Evolutionary conservation across 2,329 filamentous ascomycete species (phyloP).

Genomic region (Passalora sequoiae): DNA sequence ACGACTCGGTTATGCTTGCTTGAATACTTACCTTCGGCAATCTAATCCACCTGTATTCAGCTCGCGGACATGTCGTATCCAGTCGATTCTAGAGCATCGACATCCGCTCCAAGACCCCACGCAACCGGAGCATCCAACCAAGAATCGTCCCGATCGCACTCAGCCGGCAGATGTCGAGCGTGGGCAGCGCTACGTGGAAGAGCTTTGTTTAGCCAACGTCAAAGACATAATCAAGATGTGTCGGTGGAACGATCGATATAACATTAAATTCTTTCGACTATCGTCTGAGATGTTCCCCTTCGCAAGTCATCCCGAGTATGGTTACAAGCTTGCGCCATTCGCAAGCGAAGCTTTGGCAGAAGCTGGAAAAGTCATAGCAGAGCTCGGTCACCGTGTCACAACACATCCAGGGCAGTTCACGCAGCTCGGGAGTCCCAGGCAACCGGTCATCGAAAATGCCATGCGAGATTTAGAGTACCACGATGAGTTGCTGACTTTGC

Average conservation of each 20-base stretch:
- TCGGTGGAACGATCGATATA: conserved; percentile 85
- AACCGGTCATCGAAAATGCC: conserved; percentile 69
- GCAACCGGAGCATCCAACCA: conserved; percentile 72
- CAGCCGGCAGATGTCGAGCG: conserved; percentile 61
- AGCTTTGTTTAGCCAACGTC: conserved; percentile 74
- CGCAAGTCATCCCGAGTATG: conserved; percentile 79
- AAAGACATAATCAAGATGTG: conserved; percentile 80
- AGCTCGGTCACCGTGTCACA: conserved; percentile 77
- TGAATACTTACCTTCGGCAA: conserved; percentile 84
- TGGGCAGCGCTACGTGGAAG: conserved; percentile 69
- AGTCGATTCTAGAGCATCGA: conserved; percentile 83
- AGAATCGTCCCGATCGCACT: conserved; percentile 76
- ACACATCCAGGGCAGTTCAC: conserved; percentile 92
- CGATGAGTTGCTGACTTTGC: conserved; percentile 71
- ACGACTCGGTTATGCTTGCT: conserved; percentile 80
- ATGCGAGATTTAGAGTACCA: conserved; percentile 84
- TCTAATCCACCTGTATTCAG: conserved; percentile 81
- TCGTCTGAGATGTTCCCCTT: conserved; percentile 98
- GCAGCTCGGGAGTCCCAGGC: conserved; percentile 77
- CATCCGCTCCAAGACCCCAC: conserved; percentile 72
- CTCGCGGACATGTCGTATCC: conserved; percentile 84
- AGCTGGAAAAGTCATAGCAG: conserved; percentile 68
- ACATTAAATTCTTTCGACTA: conserved; percentile 85
- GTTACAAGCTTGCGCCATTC: conserved; percentile 79
- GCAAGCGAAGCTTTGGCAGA: conserved; percentile 72